Evolutionary conservation across 2,329 filamentous ascomycete species (phyloP), one percentile per base, ranked within the genome.

Genomic region (Blumeriella jaapii): DNA sequence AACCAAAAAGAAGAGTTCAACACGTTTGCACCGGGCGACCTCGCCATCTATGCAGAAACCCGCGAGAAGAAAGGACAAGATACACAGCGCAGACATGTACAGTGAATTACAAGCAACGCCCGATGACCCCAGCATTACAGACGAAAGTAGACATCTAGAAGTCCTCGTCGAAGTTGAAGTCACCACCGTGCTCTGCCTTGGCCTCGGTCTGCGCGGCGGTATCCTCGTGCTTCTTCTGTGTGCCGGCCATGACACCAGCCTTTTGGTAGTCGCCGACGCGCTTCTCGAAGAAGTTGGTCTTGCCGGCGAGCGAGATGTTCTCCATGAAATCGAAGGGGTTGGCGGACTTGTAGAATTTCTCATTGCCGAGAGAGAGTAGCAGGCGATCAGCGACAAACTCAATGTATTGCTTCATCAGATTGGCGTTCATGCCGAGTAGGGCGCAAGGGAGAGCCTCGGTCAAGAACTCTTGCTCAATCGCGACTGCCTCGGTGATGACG

Each of bases 271-370:
- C 91, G 60, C 81, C 91, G 39, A 98, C 91, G 53, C 91, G 85
- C 82, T 98, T 98, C 81, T 98, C 91, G 61, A 98, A 98, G 76
- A 98, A 98, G 78, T 98, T 98, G 61, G 91, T 98, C 82, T 98
- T 98, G 64, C 91, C 91, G 34, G 86, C 84, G 8, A 98, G 74
- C 14, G 91, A 96, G 63, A 98, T 98, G 67, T 94, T 95, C 74
- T 98, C 91, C 91, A 98, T 98, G 64, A 98, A 98, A 71, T 98
- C 91, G 61, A 98, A 98, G 59, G 91, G 91, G 68, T 98, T 98
- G 60, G 79, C 74, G 16, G 81, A 69, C 58, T 91, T 83, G 76
- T 93, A 98, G 54, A 82, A 71, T 72, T 95, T 96, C 53, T 82
- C 74, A 63, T 95, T 95, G 55, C 91, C 91, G 29, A 98, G 82